These are phyloP conservation scores for Thielaviopsis ethacetica DNA, from an alignment of 2,329 filamentous ascomycete genomes.

Conservation along the genomic window DNA sequence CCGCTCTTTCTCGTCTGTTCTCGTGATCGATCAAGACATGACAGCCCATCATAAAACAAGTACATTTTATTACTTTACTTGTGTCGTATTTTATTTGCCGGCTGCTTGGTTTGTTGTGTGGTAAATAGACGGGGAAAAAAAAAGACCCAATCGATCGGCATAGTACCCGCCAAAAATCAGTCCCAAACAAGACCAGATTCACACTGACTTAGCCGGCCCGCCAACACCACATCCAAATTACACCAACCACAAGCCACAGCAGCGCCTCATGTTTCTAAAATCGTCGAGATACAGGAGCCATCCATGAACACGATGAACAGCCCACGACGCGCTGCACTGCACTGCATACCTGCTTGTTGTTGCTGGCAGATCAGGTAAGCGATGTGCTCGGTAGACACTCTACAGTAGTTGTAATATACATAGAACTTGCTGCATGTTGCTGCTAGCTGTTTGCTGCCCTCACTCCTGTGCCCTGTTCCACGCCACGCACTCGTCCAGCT, in stretches of 20 bases:
- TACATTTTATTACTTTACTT: background rate
- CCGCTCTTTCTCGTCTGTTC: background rate
- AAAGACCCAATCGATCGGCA: background rate
- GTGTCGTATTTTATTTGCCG: background rate
- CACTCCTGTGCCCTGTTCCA: slow-evolving; percentile 53
- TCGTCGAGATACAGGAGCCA: background rate
- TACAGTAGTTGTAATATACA: no score
- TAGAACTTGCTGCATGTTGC: no score
- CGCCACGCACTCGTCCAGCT: slow-evolving; percentile 70
- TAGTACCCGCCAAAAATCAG: background rate
- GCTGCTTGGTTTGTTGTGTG: background rate
- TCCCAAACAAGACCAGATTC: background rate
- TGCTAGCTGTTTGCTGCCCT: slow-evolving; percentile 7
- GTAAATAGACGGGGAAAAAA: background rate
- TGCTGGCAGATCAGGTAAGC: no score
- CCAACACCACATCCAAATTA: background rate
- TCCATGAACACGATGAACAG: no score
- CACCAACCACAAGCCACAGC: background rate
- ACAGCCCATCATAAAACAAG: background rate
- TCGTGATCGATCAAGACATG: no score
- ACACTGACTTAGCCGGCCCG: background rate
- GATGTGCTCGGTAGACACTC: no score
- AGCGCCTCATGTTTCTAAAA: background rate
- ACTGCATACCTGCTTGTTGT: no score
- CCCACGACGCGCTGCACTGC: background rate